Conservation (phyloP, 345 rosid species). For the Conringia planisiliqua region DNA sequence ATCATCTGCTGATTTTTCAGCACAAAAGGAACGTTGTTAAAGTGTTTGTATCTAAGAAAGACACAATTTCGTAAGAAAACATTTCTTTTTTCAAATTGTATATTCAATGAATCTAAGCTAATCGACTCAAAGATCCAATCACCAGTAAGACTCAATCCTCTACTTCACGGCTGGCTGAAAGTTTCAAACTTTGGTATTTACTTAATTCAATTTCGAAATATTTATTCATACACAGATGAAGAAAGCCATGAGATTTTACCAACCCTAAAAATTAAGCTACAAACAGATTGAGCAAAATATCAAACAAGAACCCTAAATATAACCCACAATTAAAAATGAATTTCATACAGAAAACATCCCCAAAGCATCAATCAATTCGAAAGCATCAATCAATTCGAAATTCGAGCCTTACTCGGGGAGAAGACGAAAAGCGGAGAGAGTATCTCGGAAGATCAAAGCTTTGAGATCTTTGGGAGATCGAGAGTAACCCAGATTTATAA, state of each 20-base stretch:
- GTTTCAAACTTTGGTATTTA: background rate
- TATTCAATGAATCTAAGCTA: background rate
- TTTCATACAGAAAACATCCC: background rate
- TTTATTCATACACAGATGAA: background rate
- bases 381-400: background rate
- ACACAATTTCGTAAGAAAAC: background rate
- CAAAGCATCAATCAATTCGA: background rate
- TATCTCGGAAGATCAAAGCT: slow-evolving; percentile 58
- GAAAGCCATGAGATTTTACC: background rate
- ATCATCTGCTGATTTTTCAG: background rate
- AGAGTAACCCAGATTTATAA: slow-evolving; percentile 47
- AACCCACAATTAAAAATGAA: background rate
- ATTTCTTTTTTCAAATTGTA: background rate
- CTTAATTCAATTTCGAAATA: background rate
- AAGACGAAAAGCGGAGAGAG: slow-evolving; percentile 68
- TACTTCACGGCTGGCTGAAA: background rate
- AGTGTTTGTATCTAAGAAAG: background rate
- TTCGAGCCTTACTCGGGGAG: slow-evolving; percentile 56
- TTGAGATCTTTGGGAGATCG: slow-evolving; percentile 59
- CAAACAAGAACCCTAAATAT: background rate
- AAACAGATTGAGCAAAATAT: background rate
- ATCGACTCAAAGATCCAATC: background rate
- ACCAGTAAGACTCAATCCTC: background rate
- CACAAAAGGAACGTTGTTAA: background rate
- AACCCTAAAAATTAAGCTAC: slow-evolving; percentile 1